Conservation (phyloP, 2,329 filamentous ascomycete genomes). For the Penicillium sp. region DNA sequence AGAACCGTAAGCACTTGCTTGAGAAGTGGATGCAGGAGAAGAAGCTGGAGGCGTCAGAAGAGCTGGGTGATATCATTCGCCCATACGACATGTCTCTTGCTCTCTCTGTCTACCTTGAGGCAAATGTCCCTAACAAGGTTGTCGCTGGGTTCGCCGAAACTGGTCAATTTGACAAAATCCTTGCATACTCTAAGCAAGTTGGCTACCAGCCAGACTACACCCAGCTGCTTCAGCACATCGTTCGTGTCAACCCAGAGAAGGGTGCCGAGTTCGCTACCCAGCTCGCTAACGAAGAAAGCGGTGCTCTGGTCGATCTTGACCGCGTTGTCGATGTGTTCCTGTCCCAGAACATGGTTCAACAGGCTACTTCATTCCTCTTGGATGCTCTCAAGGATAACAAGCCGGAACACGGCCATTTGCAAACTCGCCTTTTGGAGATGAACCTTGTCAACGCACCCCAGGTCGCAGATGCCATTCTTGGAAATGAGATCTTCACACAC, state of each 20-base stretch:
- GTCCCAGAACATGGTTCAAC: constrained; percentile 95
- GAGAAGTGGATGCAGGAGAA: constrained; percentile 98
- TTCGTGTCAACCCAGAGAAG: constrained; percentile 88
- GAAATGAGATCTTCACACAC: constrained; percentile 97
- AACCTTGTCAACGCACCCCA: constrained; percentile 95
- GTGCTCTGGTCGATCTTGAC: constrained; percentile 85
- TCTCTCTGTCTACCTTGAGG: constrained; percentile 83
- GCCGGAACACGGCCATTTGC: constrained; percentile 87
- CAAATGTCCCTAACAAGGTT: constrained; percentile 88
- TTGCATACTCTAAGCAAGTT: constrained; percentile 80
- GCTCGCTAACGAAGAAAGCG: constrained; percentile 83
- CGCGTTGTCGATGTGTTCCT: constrained; percentile 98
- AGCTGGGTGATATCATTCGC: constrained; percentile 90
- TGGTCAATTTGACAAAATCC: constrained; percentile 93
- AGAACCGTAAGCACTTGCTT: constrained; percentile 90
- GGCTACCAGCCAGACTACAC: constrained; percentile 97
- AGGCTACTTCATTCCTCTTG: constrained; percentile 95
- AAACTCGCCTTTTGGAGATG: constrained; percentile 96
- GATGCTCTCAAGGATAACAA: constrained; percentile 94
- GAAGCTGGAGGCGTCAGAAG: constrained; percentile 94
- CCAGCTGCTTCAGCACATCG: constrained; percentile 85
- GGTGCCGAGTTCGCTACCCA: constrained; percentile 91
- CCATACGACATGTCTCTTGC: constrained; percentile 86
- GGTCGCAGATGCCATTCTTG: constrained; percentile 94
- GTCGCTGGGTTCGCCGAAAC: constrained; percentile 93